A percentile compares a stretch with the other conserved stretches of the same genome.
phyloP scores from a whole-genome alignment of 352 stramenopile species.

The Globisporangium canariense region DNA sequence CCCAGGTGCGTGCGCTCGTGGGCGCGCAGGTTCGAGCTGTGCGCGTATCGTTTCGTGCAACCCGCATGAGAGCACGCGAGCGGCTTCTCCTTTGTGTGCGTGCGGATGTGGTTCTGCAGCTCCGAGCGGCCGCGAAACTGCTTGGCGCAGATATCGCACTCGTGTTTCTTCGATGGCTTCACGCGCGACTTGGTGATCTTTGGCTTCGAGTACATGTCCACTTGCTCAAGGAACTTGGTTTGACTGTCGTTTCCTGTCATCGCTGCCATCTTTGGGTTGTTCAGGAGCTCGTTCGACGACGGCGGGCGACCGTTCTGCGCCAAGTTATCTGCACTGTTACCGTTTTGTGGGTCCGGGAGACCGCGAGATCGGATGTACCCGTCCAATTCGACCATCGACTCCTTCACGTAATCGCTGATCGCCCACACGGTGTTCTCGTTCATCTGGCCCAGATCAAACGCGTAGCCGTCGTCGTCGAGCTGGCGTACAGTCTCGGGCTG shows the following conservation, averaged over 20 bases:
- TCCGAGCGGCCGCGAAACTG: slow-evolving; percentile 82
- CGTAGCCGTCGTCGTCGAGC: slow-evolving; percentile 86
- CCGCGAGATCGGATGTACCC: slow-evolving; percentile 76
- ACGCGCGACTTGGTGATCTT: slow-evolving; percentile 85
- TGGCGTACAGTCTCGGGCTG: slow-evolving; percentile 82
- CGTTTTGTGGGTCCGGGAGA: slow-evolving; percentile 19
- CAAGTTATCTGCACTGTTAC: slow-evolving; percentile 7
- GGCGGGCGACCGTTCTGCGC: slow-evolving; percentile 8
- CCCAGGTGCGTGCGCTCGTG: slow-evolving; percentile 89
- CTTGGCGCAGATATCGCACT: slow-evolving; percentile 82
- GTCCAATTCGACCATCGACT: slow-evolving; percentile 83
- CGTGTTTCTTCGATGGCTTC: slow-evolving; percentile 86
- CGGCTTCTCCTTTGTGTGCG: slow-evolving; percentile 89
- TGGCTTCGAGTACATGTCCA: slow-evolving; percentile 87
- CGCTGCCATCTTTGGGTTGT: slow-evolving; percentile 64
- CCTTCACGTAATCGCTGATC: slow-evolving; percentile 86
- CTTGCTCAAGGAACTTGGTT: slow-evolving; percentile 84
- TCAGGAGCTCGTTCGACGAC: slow-evolving; percentile 29
- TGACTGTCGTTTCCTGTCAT: slow-evolving; percentile 77
- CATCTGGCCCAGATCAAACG: slow-evolving; percentile 84
- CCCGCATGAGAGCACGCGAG: slow-evolving; percentile 84
- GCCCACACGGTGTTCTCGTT: slow-evolving; percentile 88
- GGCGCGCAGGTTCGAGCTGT: slow-evolving; percentile 89
- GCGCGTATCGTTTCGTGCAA: slow-evolving; percentile 87
- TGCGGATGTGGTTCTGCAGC: slow-evolving; percentile 86